phyloP scores from a whole-genome alignment of 78 protist species.

The Chrysochromulina parva region DNA sequence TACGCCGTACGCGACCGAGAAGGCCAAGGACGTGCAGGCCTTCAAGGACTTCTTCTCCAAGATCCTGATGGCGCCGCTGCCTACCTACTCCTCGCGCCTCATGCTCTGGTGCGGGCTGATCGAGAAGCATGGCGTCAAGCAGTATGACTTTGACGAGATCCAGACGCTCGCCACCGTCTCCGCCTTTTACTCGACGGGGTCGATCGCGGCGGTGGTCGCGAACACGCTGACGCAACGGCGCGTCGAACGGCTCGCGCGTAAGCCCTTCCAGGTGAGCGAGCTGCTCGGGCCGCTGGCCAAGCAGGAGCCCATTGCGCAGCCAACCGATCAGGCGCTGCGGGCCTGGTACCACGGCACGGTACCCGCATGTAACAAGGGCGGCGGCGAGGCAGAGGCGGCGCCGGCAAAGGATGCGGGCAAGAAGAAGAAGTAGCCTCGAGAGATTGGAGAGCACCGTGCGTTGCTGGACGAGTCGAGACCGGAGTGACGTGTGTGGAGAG shows the following conservation, averaged over 20 bases:
- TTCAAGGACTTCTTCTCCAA: background rate
- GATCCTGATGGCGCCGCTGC: conserved; percentile 1
- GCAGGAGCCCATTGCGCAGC: background rate
- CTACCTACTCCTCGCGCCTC: background rate
- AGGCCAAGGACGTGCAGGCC: conserved; percentile 26
- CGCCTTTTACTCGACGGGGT: background rate
- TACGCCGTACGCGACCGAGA: background rate
- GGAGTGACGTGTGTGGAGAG: too few relatives aligned
- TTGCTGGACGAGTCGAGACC: too few relatives aligned
- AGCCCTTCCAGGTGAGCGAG: conserved; percentile 5
- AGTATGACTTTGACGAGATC: background rate
- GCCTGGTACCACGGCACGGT: background rate
- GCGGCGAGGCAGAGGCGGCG: background rate
- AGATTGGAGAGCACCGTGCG: too few relatives aligned
- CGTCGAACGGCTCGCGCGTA: background rate
- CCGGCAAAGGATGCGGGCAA: background rate
- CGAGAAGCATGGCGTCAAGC: background rate
- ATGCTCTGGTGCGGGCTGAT: background rate
- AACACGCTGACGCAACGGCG: background rate
- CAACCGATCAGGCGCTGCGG: background rate
- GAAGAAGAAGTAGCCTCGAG: background rate
- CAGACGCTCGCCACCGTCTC: background rate
- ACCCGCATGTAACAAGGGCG: background rate
- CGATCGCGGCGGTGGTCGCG: background rate
- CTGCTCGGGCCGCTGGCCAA: background rate